Conservation (phyloP, 345 rosid genomes). For the Gossypium mustelinum region DNA sequence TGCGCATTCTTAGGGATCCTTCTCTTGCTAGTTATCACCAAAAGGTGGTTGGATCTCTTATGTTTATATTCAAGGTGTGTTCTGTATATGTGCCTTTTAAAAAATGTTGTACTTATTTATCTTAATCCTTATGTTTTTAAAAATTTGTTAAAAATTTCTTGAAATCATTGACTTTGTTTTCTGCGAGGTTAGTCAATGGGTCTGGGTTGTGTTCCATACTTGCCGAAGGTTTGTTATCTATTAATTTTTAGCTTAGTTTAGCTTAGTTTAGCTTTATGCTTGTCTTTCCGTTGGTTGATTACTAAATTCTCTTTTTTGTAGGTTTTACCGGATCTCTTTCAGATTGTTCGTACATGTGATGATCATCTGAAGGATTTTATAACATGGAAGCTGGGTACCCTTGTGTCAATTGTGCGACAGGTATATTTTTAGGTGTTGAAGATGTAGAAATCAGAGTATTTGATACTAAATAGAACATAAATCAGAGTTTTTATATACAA, state of each 20-base stretch:
- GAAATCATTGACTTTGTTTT: conserved; percentile 14
- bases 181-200: conserved; percentile 93
- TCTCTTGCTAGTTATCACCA: conserved; percentile 94
- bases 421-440: conserved; percentile 39
- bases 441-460: too few species aligned
- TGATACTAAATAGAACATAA: too few species aligned
- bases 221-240: conserved; percentile 75
- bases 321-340: conserved; percentile 98
- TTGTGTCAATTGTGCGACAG: conserved; percentile 97
- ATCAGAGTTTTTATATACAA: too few species aligned
- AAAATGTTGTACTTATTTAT: too few species aligned
- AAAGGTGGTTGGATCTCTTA: conserved; percentile 94
- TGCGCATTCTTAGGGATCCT: conserved; percentile 96
- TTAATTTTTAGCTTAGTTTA: conserved; percentile 14
- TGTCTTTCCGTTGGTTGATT: neutral
- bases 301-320: conserved; percentile 17
- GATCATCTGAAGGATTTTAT: conserved; percentile 87
- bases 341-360: conserved; percentile 88
- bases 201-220: conserved; percentile 92
- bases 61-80: conserved; percentile 93
- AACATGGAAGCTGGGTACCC: conserved; percentile 97
- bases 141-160: neutral
- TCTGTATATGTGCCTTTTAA: neutral
- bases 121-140: conserved; percentile 1
- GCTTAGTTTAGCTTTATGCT: neutral